Evolutionary conservation across 2,329 filamentous ascomycete genomes (phyloP).

Genomic region (Colletotrichum neosansevieriae): DNA sequence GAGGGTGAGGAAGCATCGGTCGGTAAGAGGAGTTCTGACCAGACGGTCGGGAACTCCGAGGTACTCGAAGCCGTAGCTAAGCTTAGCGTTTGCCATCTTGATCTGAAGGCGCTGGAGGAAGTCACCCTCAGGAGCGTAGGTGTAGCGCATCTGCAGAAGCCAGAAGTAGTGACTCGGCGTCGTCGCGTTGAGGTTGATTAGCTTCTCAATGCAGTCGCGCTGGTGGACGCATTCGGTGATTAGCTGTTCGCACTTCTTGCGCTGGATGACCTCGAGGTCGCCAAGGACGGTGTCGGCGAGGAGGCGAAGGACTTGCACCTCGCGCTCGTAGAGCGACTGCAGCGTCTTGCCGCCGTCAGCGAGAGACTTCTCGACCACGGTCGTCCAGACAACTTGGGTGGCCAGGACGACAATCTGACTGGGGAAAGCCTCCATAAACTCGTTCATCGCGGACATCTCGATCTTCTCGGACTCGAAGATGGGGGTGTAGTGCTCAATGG

Average conservation of each 20-base stretch:
- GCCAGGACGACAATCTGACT: constrained; percentile 96
- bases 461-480: constrained; percentile 80
- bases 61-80: constrained; percentile 98
- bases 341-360: constrained; percentile 78
- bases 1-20: constrained; percentile 97
- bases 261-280: constrained; percentile 85
- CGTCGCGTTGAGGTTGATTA: constrained; percentile 80
- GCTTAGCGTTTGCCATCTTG: constrained; percentile 95
- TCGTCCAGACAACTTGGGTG: constrained; percentile 94
- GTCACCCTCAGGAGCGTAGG: constrained; percentile 86
- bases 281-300: constrained; percentile 91
- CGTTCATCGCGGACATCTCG: constrained; percentile 76
- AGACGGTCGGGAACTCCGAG: constrained; percentile 95
- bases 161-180: constrained; percentile 87
- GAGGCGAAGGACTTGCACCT: constrained; percentile 86
- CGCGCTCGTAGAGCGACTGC: constrained; percentile 79
- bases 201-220: constrained; percentile 89
- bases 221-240: constrained; percentile 99
- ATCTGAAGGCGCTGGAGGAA: constrained; percentile 85
- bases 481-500: constrained; percentile 82
- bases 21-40: constrained; percentile 95
- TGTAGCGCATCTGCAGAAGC: constrained; percentile 97
- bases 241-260: constrained; percentile 98
- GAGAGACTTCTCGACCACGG: constrained; percentile 83
- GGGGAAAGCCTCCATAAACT: constrained; percentile 87